Evolutionary conservation across 495 filamentous ascomycete species (phyloP), one percentile per base, ranked within the genome.

Genomic region (Bombardia bombarda): DNA sequence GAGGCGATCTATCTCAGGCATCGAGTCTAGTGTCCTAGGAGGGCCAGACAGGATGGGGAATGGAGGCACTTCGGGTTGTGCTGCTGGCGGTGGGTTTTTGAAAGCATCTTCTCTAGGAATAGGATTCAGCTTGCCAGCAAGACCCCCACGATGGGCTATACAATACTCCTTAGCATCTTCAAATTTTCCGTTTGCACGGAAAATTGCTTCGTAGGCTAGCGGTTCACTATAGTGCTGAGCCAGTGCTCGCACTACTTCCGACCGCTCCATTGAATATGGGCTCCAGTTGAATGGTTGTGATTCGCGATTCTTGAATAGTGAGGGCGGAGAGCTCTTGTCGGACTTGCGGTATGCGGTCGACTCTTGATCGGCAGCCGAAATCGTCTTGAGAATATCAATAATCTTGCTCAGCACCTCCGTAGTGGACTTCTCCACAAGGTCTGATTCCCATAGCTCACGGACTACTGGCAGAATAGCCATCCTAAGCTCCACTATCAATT

Each of bases 401-500:
- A 93, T 63, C 46, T 79, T 84, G 53, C 90, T 87, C 16, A 90
- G 74, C 25, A 90, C 80, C 13, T 75, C 67, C 21, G 78, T 80
- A 17, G 84, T 76, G 1, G 83, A 83, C 49, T 87, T 87, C 45
- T 92, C 88, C 16, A 85, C 73, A n/a, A 85, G 63, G 20, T 77
- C 74, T 6, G 87, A 90, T 42, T 82, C 74, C 93, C 93, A 99
- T 42, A 96, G 76, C 19, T 79, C 72, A 40, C 71, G 78, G 35
- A 87, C 74, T 41, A 84, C 79, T 1, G 88, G 86, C n/a, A 96
- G 58, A 33, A 96, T 78, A 22, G 82, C 75, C 69, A 86, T 79
- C 34, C 90, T 79, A 32, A 97, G 65, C 57, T 97, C 92, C 24
- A 99, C 83, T 9, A 95, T 57, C 43, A 97, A 84, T 55, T 97